phyloP scores from a whole-genome alignment of 768 basidiomycete genomes.

The Mycena latifolia region DNA sequence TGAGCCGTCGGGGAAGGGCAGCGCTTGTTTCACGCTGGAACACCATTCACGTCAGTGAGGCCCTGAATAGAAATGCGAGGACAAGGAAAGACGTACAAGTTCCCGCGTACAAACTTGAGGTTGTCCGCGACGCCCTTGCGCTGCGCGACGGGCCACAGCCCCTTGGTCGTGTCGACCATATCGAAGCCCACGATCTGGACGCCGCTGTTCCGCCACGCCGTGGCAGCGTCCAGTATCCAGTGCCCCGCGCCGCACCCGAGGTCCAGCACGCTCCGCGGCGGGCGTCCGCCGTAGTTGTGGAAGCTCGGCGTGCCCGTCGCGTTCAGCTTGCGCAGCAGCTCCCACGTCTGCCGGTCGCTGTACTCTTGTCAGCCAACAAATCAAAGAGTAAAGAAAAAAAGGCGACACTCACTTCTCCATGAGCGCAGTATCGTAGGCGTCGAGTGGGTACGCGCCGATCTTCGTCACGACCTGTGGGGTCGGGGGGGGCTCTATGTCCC shows the following conservation, averaged over 20 bases:
- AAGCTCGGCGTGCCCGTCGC: slow-evolving; percentile 42
- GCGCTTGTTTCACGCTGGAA: slow-evolving; percentile 53
- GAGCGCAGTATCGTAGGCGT: slow-evolving; percentile 39
- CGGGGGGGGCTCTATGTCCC: not conserved
- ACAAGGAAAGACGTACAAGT: slow-evolving; percentile 40
- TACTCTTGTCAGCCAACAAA: not conserved
- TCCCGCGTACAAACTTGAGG: slow-evolving; percentile 39
- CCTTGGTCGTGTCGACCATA: slow-evolving; percentile 39
- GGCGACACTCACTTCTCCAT: slow-evolving; percentile 34
- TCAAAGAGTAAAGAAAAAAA: not conserved
- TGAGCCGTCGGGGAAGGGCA: slow-evolving; percentile 61
- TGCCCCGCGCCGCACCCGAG: slow-evolving; percentile 66
- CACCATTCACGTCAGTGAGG: too few species aligned
- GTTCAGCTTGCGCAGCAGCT: slow-evolving; percentile 54
- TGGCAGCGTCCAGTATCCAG: slow-evolving; percentile 65
- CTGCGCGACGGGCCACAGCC: slow-evolving; percentile 31
- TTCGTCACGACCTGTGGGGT: slow-evolving; percentile 31
- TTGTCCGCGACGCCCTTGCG: slow-evolving; percentile 37
- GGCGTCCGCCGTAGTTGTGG: slow-evolving; percentile 39
- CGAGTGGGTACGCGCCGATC: slow-evolving; percentile 39
- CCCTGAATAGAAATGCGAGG: too few species aligned
- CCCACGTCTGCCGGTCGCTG: slow-evolving; percentile 58
- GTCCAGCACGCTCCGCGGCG: slow-evolving; percentile 61
- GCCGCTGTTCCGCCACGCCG: slow-evolving; percentile 54
- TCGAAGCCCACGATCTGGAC: slow-evolving; percentile 53